phyloP scores from a whole-genome alignment of 345 rosid genomes.

The Eucalyptus regnans region DNA sequence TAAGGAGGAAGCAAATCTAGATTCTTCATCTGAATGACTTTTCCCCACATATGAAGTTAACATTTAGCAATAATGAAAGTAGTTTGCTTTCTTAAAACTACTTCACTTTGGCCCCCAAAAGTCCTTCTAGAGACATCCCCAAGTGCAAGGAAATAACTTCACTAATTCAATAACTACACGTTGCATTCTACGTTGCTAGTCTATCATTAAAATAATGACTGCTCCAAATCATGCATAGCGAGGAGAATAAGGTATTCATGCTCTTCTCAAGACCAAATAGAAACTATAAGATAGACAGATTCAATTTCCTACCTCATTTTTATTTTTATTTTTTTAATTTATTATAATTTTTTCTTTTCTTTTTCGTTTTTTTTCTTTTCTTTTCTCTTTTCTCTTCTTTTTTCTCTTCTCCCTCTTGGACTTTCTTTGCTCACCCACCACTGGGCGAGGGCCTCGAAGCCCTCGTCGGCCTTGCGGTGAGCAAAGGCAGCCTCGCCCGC shows the following conservation, averaged over 20 bases:
- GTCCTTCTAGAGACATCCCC: not conserved
- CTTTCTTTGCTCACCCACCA: too few relatives aligned
- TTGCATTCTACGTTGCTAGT: not conserved
- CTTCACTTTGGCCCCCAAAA: not conserved
- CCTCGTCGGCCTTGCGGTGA: too few relatives aligned
- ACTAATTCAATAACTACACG: not conserved
- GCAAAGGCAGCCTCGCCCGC: too few relatives aligned
- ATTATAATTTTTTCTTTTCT: too few relatives aligned
- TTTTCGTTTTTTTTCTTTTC: too few relatives aligned
- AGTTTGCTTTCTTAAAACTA: not conserved
- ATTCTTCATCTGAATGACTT: not conserved
- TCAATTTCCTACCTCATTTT: not conserved
- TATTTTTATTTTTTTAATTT: too few relatives aligned
- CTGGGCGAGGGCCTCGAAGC: too few relatives aligned
- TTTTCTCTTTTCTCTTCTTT: too few relatives aligned
- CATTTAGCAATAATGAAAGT: not conserved
- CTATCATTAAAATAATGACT: not conserved
- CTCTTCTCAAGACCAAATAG: not conserved
- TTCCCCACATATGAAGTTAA: not conserved
- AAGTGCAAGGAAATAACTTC: not conserved
- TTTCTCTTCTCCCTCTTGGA: too few relatives aligned
- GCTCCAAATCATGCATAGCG: not conserved
- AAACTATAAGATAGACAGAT: not conserved
- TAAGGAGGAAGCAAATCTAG: not conserved
- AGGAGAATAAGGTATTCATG: not conserved